These are phyloP conservation scores for Yarrowia keelungensis DNA, from an alignment of 805 yeast genomes.

Conservation along the genomic window DNA sequence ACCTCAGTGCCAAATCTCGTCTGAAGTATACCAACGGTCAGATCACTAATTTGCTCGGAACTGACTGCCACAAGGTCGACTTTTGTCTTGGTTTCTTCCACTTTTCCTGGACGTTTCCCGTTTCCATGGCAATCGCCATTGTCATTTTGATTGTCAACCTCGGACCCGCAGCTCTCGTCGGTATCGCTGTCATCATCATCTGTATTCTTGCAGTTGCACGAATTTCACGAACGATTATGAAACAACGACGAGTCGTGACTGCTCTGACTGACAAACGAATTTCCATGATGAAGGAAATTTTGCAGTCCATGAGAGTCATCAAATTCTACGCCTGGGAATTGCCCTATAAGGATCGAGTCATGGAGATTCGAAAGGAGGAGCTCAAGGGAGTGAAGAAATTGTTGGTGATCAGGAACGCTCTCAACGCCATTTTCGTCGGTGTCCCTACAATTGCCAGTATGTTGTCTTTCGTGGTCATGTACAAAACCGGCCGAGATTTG, in stretches of 20 bases:
- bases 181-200: conserved; percentile 56
- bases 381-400: conserved; percentile 64
- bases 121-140: conserved; percentile 63
- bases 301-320: conserved; percentile 78
- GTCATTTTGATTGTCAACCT: conserved; percentile 65
- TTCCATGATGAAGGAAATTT: conserved; percentile 77
- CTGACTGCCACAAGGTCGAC: conserved; percentile 76
- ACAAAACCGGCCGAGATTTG: conserved; percentile 53
- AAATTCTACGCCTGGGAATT: conserved; percentile 88
- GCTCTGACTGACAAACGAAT: conserved; percentile 69
- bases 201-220: conserved; percentile 48
- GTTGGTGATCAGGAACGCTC: conserved; percentile 67
- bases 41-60: conserved; percentile 72
- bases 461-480: conserved; percentile 59
- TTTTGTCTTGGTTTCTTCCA: conserved; percentile 71
- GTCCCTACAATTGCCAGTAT: conserved; percentile 75
- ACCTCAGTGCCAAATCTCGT: conserved; percentile 59
- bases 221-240: conserved; percentile 51
- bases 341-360: conserved; percentile 65
- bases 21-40: conserved; percentile 65
- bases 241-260: conserved; percentile 62
- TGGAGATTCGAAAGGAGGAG: conserved; percentile 63
- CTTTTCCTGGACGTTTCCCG: conserved; percentile 64
- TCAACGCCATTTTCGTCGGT: conserved; percentile 69
- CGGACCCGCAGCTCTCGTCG: conserved; percentile 71